These are phyloP conservation scores for Pythium rhizo-oryzae DNA, from an alignment of 352 stramenopile species.

Conservation along the genomic window DNA sequence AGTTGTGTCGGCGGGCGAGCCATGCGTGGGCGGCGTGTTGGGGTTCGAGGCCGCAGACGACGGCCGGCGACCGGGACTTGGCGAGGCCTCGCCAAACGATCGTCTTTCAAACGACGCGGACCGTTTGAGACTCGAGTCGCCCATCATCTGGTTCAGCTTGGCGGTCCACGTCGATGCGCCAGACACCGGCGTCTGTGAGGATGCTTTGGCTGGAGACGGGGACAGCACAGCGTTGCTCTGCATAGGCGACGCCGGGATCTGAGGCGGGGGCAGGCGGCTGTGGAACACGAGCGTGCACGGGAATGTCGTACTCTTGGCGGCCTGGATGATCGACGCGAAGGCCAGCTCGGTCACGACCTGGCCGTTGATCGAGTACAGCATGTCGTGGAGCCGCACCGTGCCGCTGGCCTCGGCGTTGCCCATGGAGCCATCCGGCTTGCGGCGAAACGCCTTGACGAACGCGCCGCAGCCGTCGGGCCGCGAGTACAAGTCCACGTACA, in stretches of 20 bases:
- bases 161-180: slow-evolving; percentile 40
- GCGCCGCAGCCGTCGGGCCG: slow-evolving; percentile 65
- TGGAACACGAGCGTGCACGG: slow-evolving; percentile 73
- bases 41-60: slow-evolving; percentile 10
- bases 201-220: slow-evolving; percentile 44
- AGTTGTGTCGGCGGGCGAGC: slow-evolving; percentile 23
- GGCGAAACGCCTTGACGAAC: slow-evolving; percentile 74
- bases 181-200: not conserved
- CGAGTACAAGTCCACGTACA: slow-evolving; percentile 82
- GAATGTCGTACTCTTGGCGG: slow-evolving; percentile 62
- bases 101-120: slow-evolving; percentile 56
- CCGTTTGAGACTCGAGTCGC: slow-evolving; percentile 37
- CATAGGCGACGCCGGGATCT: not conserved
- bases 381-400: slow-evolving; percentile 60
- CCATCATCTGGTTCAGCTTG: slow-evolving; percentile 53
- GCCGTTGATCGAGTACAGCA: slow-evolving; percentile 72
- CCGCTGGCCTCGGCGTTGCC: slow-evolving; percentile 60
- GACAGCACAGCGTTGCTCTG: slow-evolving; percentile 20
- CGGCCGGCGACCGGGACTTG: slow-evolving; percentile 14
- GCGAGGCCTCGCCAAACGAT: slow-evolving; percentile 4
- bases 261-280: slow-evolving; percentile 31
- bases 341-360: slow-evolving; percentile 55
- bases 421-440: slow-evolving; percentile 53
- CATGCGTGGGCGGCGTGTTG: slow-evolving; percentile 15
- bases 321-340: slow-evolving; percentile 71